A percentile compares a stretch with the other conserved stretches of the same genome.
phyloP scores from a whole-genome alignment of 176 grass and related monocot genomes.

The Musa beccarii region DNA sequence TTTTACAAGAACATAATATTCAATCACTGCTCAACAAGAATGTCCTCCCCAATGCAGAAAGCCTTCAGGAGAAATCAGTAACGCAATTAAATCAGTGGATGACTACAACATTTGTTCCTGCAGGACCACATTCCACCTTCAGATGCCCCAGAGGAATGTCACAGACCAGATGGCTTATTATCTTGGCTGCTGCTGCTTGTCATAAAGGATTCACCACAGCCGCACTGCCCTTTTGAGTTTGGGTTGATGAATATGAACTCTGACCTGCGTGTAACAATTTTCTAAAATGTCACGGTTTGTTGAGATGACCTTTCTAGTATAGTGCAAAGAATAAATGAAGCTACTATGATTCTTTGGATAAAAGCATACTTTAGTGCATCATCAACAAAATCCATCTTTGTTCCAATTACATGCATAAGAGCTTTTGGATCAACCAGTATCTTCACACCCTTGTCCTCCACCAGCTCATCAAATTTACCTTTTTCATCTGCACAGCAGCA shows the following conservation, averaged over 20 bases:
- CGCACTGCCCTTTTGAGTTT: slow-evolving; percentile 78
- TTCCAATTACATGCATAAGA: slow-evolving; percentile 89
- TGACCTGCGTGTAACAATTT: slow-evolving; percentile 37
- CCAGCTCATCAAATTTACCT: slow-evolving; percentile 75
- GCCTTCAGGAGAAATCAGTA: too few relatives aligned
- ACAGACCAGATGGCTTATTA: not conserved
- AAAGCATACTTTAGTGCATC: slow-evolving; percentile 56
- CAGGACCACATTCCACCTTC: not conserved
- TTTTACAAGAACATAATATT: too few relatives aligned
- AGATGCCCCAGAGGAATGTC: not conserved
- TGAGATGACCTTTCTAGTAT: not conserved
- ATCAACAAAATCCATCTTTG: slow-evolving; percentile 83
- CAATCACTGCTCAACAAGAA: too few relatives aligned
- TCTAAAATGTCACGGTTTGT: not conserved
- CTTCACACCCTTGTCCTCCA: slow-evolving; percentile 80
- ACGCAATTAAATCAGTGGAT: not conserved
- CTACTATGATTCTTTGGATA: not conserved
- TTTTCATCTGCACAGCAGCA: slow-evolving; percentile 64
- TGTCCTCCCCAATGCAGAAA: too few relatives aligned
- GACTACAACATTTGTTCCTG: not conserved
- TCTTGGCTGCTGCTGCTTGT: slow-evolving; percentile 33
- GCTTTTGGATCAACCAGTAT: slow-evolving; percentile 87
- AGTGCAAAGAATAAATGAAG: not conserved
- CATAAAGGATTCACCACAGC: slow-evolving; percentile 91
- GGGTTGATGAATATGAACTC: slow-evolving; percentile 93